These are phyloP conservation scores for Candida tropicalis DNA, from an alignment of 1,139 yeast species.

Conservation along the genomic window DNA sequence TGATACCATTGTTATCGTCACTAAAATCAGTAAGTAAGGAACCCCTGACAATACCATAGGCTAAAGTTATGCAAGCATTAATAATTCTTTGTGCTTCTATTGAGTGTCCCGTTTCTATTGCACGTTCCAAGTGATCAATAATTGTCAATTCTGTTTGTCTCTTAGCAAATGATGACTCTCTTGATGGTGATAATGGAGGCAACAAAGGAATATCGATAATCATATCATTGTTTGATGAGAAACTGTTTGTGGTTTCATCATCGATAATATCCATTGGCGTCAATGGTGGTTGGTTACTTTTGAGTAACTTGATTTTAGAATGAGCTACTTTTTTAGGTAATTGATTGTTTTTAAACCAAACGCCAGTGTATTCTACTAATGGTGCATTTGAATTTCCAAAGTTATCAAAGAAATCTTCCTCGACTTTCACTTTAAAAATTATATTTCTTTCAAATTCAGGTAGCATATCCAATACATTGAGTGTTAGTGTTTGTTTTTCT, in stretches of 20 bases:
- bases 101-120: conserved; percentile 1
- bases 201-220: conserved; percentile 26
- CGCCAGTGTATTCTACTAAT: conserved; percentile 12
- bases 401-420: conserved; percentile 9
- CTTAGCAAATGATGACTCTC: conserved; percentile 33
- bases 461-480: conserved; percentile 20
- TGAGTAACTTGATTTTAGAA: not conserved
- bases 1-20: too few relatives aligned
- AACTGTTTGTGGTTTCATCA: not conserved
- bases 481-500: conserved; percentile 8
- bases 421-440: conserved; percentile 19
- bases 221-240: not conserved
- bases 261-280: conserved; percentile 10
- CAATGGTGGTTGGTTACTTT: conserved; percentile 3
- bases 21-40: not conserved
- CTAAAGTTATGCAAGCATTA: conserved; percentile 16
- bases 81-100: conserved; percentile 10
- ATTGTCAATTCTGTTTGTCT: conserved; percentile 36
- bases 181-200: conserved; percentile 31
- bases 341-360: conserved; percentile 10
- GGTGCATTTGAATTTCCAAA: conserved; percentile 8
- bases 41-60: conserved; percentile 12
- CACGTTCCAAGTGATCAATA: conserved; percentile 21
- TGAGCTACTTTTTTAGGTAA: not conserved
- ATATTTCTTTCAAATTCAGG: conserved; percentile 21